Conservation (phyloP, 495 filamentous ascomycete species). For the Daldinia grandis region DNA sequence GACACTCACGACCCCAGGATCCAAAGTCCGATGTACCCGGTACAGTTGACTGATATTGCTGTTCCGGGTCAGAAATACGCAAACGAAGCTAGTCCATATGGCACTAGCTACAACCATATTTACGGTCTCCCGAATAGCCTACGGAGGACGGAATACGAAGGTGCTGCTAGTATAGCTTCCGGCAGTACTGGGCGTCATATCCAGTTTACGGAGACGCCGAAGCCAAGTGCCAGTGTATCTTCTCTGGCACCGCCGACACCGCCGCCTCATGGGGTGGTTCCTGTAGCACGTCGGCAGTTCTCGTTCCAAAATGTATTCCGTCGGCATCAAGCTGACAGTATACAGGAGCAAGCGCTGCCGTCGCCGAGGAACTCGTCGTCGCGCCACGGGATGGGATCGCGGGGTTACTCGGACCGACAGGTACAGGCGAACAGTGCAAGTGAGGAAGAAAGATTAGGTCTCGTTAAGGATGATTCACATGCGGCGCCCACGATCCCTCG, state of each 20-base stretch:
- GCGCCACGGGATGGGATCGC: slow-evolving; percentile 57
- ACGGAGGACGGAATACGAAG: slow-evolving; percentile 51
- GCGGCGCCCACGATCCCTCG: slow-evolving; percentile 53
- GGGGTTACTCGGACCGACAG: slow-evolving; percentile 56
- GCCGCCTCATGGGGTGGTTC: slow-evolving; percentile 55
- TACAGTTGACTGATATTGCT: slow-evolving; percentile 67
- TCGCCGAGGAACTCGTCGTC: slow-evolving; percentile 37
- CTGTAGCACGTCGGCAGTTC: slow-evolving; percentile 76
- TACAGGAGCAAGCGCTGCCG: slow-evolving; percentile 41
- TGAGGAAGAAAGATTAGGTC: slow-evolving; percentile 87
- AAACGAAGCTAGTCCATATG: slow-evolving; percentile 52
- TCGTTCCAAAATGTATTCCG: slow-evolving; percentile 87
- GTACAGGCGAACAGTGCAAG: slow-evolving; percentile 64
- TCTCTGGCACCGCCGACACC: slow-evolving; percentile 55
- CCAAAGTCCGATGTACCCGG: slow-evolving; percentile 63
- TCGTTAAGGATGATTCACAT: slow-evolving; percentile 78
- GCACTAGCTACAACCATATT: slow-evolving; percentile 34
- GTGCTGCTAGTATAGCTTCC: slow-evolving; percentile 47
- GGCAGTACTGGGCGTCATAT: slow-evolving; percentile 50
- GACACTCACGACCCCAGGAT: slow-evolving; percentile 40
- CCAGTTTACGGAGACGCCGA: slow-evolving; percentile 49
- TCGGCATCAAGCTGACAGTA: slow-evolving; percentile 51
- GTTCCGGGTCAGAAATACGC: slow-evolving; percentile 61
- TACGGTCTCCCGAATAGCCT: slow-evolving; percentile 39
- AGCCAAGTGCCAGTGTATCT: slow-evolving; percentile 42